These are phyloP conservation scores for Vicia villosa DNA, from an alignment of 306 rosid species.

Conservation along the genomic window DNA sequence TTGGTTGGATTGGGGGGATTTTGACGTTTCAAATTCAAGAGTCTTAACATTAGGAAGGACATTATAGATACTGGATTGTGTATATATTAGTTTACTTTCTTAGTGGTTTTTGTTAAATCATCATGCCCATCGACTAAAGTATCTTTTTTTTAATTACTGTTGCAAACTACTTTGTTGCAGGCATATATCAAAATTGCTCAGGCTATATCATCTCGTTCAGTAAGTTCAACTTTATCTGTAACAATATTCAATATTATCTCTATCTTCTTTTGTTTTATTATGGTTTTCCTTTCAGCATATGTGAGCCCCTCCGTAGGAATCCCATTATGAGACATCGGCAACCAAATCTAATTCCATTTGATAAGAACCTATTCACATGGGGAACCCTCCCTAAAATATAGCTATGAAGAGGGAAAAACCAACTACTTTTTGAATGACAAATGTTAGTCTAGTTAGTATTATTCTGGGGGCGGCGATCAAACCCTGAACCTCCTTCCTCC, in stretches of 20 bases:
- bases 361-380: neutral
- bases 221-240: constrained; percentile 49
- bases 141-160: constrained; percentile 1
- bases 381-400: neutral
- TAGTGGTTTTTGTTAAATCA: constrained; percentile 6
- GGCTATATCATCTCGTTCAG: constrained; percentile 93
- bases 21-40: neutral
- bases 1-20: neutral
- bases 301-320: neutral
- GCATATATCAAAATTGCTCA: constrained; percentile 97
- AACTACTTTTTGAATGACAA: neutral
- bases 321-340: neutral
- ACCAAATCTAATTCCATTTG: neutral
- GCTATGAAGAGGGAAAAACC: neutral
- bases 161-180: constrained; percentile 51
- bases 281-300: constrained; percentile 30
- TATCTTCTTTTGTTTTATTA: constrained; percentile 20
- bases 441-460: neutral
- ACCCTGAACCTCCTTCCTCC: neutral
- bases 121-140: neutral
- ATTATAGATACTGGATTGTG: constrained; percentile 14
- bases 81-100: constrained; percentile 25
- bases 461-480: neutral
- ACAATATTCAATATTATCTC: constrained; percentile 6
- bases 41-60: constrained; percentile 10